Percentiles rank a stretch among this genome's conserved stretches.
These are phyloP conservation scores for Ascobolus immersus DNA, from an alignment of 495 filamentous ascomycete species.

Conservation along the genomic window DNA sequence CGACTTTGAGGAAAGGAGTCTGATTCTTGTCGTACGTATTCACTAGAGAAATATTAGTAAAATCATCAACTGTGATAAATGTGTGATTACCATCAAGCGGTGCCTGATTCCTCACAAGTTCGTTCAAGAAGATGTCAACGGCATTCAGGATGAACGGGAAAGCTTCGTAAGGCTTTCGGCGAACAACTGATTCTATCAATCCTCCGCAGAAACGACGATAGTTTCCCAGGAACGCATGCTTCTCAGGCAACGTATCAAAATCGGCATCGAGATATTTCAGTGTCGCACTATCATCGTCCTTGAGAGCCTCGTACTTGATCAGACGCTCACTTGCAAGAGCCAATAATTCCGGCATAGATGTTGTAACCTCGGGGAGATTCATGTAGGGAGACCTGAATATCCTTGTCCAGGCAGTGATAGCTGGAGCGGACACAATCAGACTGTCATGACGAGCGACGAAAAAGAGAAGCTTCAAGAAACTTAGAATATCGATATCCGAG, in stretches of 20 bases:
- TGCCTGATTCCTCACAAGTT: slow-evolving; percentile 44
- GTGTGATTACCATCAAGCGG: slow-evolving; percentile 34
- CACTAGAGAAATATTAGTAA: slow-evolving; percentile 21
- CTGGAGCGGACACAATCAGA: slow-evolving; percentile 73
- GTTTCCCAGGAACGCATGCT: slow-evolving; percentile 92
- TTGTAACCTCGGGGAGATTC: slow-evolving; percentile 37
- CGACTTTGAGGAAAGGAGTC: slow-evolving; percentile 46
- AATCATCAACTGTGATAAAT: not conserved
- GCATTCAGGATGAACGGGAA: slow-evolving; percentile 59
- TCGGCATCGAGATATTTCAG: slow-evolving; percentile 68
- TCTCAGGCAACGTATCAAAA: slow-evolving; percentile 79
- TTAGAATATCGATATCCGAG: slow-evolving; percentile 39
- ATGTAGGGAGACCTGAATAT: slow-evolving; percentile 42
- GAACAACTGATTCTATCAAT: slow-evolving; percentile 61
- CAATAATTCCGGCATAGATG: slow-evolving; percentile 46
- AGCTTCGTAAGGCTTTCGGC: slow-evolving; percentile 55
- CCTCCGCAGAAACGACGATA: slow-evolving; percentile 72
- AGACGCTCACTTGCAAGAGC: slow-evolving; percentile 26
- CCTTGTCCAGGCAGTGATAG: slow-evolving; percentile 69
- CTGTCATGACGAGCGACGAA: slow-evolving; percentile 60
- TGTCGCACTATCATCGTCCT: slow-evolving; percentile 53
- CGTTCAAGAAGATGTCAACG: slow-evolving; percentile 45
- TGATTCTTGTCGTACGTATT: slow-evolving; percentile 60
- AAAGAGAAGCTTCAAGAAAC: slow-evolving; percentile 56
- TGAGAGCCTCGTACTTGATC: slow-evolving; percentile 57